A percentile compares a stretch with the other conserved stretches of the same genome.
Conservation (phyloP, 208 protist species). For the Borovskyia barvae region DNA sequence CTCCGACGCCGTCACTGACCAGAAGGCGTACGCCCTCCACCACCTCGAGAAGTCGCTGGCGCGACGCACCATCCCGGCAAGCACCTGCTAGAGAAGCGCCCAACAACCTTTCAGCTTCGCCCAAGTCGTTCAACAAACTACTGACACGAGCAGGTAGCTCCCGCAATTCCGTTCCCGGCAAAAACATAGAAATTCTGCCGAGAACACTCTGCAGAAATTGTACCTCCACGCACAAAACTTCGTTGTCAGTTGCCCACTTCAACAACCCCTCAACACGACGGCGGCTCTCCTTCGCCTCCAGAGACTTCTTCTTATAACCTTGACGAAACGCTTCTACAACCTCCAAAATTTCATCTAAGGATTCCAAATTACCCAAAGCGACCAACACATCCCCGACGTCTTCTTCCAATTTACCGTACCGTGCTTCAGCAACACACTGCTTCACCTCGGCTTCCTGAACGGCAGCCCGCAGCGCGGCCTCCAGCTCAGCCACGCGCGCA, state of each 20-base stretch:
- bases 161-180: not conserved
- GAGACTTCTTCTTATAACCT: not conserved
- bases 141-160: not conserved
- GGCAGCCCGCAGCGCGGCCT: constrained; percentile 5
- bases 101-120: constrained; percentile 10
- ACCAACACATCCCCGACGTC: not conserved
- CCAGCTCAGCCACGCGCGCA: not conserved
- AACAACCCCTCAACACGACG: constrained; percentile 6
- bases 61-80: not conserved
- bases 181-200: not conserved
- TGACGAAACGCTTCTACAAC: not conserved
- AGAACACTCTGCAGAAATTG: not conserved
- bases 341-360: constrained; percentile 1
- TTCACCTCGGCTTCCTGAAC: not conserved
- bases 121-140: not conserved
- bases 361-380: not conserved
- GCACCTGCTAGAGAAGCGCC: not conserved
- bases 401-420: too few relatives aligned
- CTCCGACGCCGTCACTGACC: too few relatives aligned
- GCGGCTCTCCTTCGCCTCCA: constrained; percentile 5
- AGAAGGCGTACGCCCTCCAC: not conserved
- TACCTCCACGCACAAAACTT: not conserved
- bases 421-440: too few relatives aligned
- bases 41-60: not conserved
- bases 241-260: constrained; percentile 8